Base-by-base conservation (phyloP, 2,329 filamentous ascomycete genomes). In the Simplicillium aogashimaense region DNA sequence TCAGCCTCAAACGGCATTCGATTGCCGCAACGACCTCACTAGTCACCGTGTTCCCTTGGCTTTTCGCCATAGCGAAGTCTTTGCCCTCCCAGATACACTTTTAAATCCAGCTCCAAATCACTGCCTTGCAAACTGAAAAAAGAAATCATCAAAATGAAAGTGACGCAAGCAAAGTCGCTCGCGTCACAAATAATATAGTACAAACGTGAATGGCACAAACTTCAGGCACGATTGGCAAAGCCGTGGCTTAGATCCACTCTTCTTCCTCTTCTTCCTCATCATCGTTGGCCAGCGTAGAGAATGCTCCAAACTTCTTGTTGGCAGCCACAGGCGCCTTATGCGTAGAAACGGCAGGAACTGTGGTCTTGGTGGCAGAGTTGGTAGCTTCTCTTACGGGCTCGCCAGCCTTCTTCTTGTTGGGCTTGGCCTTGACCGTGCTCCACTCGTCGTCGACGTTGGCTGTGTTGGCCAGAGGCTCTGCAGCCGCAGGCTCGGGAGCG, bases 391-490 rank as follows among this genome's bases (percentile, higher is more conserved):
- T 57, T 15, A 55, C 58, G 7, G 63, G 63, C n/a, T 54, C 53
- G 25, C 54, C 56, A 51, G 55, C 43, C 37, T 56, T 55, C 53
- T 64, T 64, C 61, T 66, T 64, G 47, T 64, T 58, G 43, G 56
- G 56, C 59, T 69, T 67, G 44, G 57, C 57, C 53, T 66, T 70
- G 37, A 82, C 78, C 28, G 76, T 77, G 55, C 64, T 77, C 77
- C 78, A 82, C 47, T 77, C 69, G 36, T 71, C 67, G 15, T 70
- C 64, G 15, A 61, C 61, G 50, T 70, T 70, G 41, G 77, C 64
- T 54, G 72, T 62, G 59, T 78, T 67, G 48, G 79, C 63, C 60
- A 80, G 76, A 58, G 79, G 72, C 56, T 81, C 76, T 55, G 80
- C 75, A 0, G 57, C 57, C 16, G 53, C 47, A 14, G 57, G 47